These are phyloP conservation scores for Metschnikowia aberdeeniae DNA, from an alignment of 805 yeast species.

Conservation along the genomic window DNA sequence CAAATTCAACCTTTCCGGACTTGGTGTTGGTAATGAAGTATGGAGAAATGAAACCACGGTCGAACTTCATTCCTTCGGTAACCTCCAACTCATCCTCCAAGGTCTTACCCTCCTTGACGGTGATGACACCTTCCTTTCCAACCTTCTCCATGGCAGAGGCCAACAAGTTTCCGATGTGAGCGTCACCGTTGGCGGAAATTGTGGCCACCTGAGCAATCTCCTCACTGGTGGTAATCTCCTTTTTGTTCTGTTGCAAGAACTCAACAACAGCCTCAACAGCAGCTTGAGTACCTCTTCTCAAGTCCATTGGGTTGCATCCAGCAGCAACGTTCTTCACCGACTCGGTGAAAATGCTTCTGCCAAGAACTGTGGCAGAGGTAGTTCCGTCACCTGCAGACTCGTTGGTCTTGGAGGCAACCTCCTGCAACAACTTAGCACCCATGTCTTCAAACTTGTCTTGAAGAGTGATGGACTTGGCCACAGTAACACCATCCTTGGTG, in stretches of 20 bases:
- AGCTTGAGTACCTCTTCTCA: slow-evolving; percentile 94
- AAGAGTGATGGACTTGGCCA: slow-evolving; percentile 79
- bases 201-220: slow-evolving; percentile 98
- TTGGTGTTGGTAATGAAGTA: slow-evolving; percentile 94
- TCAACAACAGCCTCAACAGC: slow-evolving; percentile 92
- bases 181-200: slow-evolving; percentile 94
- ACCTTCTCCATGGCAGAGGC: slow-evolving; percentile 98
- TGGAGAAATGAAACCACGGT: slow-evolving; percentile 95
- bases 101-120: slow-evolving; percentile 96
- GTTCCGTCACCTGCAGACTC: slow-evolving; percentile 99
- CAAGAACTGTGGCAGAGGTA: slow-evolving; percentile 94
- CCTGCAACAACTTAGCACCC: slow-evolving; percentile 94
- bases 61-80: slow-evolving; percentile 96
- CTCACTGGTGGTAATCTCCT: slow-evolving; percentile 87
- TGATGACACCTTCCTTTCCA: slow-evolving; percentile 98
- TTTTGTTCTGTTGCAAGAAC: slow-evolving; percentile 79
- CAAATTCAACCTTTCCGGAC: slow-evolving; percentile 89
- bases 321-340: slow-evolving; percentile 96
- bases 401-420: slow-evolving; percentile 95
- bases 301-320: slow-evolving; percentile 98
- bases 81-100: slow-evolving; percentile 94
- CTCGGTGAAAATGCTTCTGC: slow-evolving; percentile 93
- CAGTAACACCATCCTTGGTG: slow-evolving; percentile 98
- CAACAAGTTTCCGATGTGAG: slow-evolving; percentile 83
- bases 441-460: slow-evolving; percentile 91